phyloP scores from a whole-genome alignment of 805 yeast species.

The Pichia exigua region DNA sequence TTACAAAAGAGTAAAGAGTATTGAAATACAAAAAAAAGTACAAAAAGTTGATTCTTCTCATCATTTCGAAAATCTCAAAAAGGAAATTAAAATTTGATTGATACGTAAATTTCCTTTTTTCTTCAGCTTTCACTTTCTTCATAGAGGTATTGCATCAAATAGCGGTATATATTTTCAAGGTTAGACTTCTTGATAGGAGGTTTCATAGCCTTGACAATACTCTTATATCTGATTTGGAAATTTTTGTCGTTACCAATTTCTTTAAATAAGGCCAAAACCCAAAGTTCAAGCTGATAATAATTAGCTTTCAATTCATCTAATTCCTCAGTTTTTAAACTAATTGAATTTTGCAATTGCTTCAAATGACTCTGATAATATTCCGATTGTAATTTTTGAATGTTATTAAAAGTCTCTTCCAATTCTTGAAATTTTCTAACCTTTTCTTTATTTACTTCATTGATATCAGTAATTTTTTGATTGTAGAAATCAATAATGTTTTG shows the following conservation, averaged over 20 bases:
- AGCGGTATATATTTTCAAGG: conserved; percentile 2
- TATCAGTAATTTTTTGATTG: background rate
- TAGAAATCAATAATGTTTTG: background rate
- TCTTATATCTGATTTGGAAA: background rate
- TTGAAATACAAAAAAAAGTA: too few species aligned
- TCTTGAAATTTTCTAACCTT: background rate
- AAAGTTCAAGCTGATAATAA: conserved; percentile 1
- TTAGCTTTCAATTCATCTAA: background rate
- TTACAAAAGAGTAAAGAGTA: background rate
- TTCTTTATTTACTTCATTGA: background rate
- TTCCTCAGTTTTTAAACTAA: background rate
- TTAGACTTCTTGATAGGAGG: conserved; percentile 3
- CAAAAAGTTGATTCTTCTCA: background rate
- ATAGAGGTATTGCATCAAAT: conserved; percentile 5
- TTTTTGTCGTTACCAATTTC: conserved; percentile 5
- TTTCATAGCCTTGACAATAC: background rate
- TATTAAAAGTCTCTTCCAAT: conserved; percentile 2
- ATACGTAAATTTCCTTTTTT: background rate
- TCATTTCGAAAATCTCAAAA: background rate
- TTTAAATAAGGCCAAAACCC: conserved; percentile 6
- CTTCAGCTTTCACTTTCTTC: background rate
- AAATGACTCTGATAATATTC: conserved; percentile 1
- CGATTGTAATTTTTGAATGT: conserved; percentile 4
- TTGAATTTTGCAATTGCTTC: background rate
- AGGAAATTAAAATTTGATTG: background rate